These are phyloP conservation scores for Emmonsia crescens DNA, from an alignment of 2,329 filamentous ascomycete genomes.

Conservation along the genomic window DNA sequence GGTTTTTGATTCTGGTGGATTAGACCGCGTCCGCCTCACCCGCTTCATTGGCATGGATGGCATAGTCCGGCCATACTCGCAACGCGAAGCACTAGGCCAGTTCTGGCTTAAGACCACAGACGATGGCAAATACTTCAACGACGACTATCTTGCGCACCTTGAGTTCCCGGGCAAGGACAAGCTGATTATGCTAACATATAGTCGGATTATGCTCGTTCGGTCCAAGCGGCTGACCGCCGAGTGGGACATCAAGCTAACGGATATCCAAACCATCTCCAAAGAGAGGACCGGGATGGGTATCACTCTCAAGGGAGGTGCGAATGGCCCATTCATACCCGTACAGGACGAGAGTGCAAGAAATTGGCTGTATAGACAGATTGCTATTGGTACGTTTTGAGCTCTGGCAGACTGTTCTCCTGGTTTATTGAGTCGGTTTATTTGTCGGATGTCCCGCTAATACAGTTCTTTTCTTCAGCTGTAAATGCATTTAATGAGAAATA, in stretches of 20 bases:
- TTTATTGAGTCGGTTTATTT: neutral
- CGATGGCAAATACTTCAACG: constrained; percentile 95
- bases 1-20: constrained; percentile 87
- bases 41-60: constrained; percentile 88
- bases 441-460: neutral
- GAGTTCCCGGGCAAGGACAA: constrained; percentile 83
- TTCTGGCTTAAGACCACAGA: constrained; percentile 99
- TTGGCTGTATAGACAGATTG: constrained; percentile 57
- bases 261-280: constrained; percentile 94
- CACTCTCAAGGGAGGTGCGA: constrained; percentile 75
- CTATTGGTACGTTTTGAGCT: constrained; percentile 37
- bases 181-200: constrained; percentile 79
- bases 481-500: constrained; percentile 59
- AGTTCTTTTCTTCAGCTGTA: constrained; percentile 35
- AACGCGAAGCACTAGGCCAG: constrained; percentile 89
- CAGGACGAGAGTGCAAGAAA: constrained; percentile 69
- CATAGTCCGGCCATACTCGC: constrained; percentile 85
- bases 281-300: constrained; percentile 90
- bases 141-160: constrained; percentile 92
- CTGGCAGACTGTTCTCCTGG: neutral
- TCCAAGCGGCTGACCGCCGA: constrained; percentile 77
- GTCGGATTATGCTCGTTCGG: constrained; percentile 79
- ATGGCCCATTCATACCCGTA: constrained; percentile 89
- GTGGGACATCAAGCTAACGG: constrained; percentile 93
- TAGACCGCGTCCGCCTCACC: constrained; percentile 87